A percentile compares a stretch with the other conserved stretches of the same genome.
Conservation (phyloP, 2,329 filamentous ascomycete genomes). For the Purpureocillium lavendulum region DNA sequence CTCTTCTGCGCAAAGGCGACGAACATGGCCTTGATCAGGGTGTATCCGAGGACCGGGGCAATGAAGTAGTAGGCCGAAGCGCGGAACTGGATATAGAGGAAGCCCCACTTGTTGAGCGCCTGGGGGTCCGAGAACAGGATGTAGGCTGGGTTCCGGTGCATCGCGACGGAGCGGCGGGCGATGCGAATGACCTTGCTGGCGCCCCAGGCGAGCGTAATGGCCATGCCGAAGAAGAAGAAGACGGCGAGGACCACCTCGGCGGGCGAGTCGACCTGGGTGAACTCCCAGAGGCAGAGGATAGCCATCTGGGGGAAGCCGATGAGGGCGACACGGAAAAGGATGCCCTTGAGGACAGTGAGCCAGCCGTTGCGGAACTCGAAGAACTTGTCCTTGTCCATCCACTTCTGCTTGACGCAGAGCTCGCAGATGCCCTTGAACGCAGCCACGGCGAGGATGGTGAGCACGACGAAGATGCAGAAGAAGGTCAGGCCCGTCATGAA, state of each 20-base stretch:
- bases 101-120: slow-evolving; percentile 94
- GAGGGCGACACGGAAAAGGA: slow-evolving; percentile 81
- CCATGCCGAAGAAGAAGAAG: slow-evolving; percentile 79
- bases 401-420: slow-evolving; percentile 61
- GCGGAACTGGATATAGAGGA: slow-evolving; percentile 94
- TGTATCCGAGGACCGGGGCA: slow-evolving; percentile 68
- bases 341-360: slow-evolving; percentile 87
- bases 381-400: slow-evolving; percentile 81
- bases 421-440: slow-evolving; percentile 79
- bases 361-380: slow-evolving; percentile 90
- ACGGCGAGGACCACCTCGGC: slow-evolving; percentile 81
- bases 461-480: slow-evolving; percentile 74
- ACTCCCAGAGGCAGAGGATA: slow-evolving; percentile 88
- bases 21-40: slow-evolving; percentile 82
- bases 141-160: slow-evolving; percentile 96
- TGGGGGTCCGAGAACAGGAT: slow-evolving; percentile 95
- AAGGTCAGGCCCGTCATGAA: slow-evolving; percentile 88
- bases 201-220: slow-evolving; percentile 73
- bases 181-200: slow-evolving; percentile 84
- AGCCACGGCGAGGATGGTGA: slow-evolving; percentile 64
- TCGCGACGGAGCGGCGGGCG: slow-evolving; percentile 75
- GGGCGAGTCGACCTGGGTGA: slow-evolving; percentile 75
- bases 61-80: slow-evolving; percentile 96
- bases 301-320: slow-evolving; percentile 90
- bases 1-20: slow-evolving; percentile 70